These are phyloP conservation scores for Acanthochlamys bracteata DNA, from an alignment of 106 monocot species.

Conservation along the genomic window DNA sequence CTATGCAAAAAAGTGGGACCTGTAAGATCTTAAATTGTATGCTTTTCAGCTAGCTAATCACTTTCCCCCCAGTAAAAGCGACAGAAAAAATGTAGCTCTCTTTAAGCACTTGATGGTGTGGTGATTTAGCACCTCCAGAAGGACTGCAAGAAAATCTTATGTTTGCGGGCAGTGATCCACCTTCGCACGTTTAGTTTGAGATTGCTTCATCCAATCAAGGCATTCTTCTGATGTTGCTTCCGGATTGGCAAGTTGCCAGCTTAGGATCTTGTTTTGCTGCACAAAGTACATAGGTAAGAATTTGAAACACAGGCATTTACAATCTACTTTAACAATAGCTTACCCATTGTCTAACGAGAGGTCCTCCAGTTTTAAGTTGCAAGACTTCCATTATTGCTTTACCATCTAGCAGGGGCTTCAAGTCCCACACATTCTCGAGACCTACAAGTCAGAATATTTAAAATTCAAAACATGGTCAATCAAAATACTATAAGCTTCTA, in stretches of 20 bases:
- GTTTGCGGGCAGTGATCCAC: slow-evolving; percentile 23
- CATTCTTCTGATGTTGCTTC: slow-evolving; percentile 53
- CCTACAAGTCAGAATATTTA: no score
- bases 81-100: no score
- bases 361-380: slow-evolving; percentile 68
- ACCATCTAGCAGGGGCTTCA: slow-evolving; percentile 78
- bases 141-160: neutral
- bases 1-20: no score
- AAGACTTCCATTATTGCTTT: slow-evolving; percentile 70
- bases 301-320: neutral
- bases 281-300: neutral
- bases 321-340: neutral
- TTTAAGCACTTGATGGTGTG: no score
- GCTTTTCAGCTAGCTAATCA: no score
- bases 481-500: no score
- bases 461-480: no score
- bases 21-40: no score
- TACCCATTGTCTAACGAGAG: slow-evolving; percentile 74
- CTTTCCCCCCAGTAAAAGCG: no score
- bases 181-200: slow-evolving; percentile 60
- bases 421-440: slow-evolving; percentile 76
- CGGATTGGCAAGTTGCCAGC: slow-evolving; percentile 94
- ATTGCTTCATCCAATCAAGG: slow-evolving; percentile 69
- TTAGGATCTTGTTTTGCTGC: slow-evolving; percentile 73
- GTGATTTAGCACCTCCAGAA: no score